Evolutionary conservation across 2,329 filamentous ascomycete species (phyloP).

Genomic region (Cordyceps cateniannulata): DNA sequence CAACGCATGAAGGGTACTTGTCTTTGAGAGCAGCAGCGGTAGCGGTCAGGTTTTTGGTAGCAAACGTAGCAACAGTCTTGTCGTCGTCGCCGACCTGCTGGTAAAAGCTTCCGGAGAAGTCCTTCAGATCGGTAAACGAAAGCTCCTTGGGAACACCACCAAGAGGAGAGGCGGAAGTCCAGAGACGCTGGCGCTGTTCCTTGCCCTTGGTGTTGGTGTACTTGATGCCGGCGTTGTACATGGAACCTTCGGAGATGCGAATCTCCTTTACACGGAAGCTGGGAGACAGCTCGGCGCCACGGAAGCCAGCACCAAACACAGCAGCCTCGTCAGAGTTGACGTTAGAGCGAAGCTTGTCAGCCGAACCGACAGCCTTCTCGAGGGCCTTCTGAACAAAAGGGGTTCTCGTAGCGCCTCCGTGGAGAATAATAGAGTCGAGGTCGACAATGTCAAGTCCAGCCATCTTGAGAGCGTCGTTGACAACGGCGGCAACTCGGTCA

Average conservation of each 20-base stretch:
- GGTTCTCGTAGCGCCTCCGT: constrained; percentile 83
- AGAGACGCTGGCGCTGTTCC: constrained; percentile 72
- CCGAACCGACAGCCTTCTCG: constrained; percentile 63
- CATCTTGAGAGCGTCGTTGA: constrained; percentile 67
- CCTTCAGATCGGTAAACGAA: constrained; percentile 72
- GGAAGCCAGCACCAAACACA: constrained; percentile 92
- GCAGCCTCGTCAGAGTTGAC: constrained; percentile 97
- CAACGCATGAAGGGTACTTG: constrained; percentile 65
- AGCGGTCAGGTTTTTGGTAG: constrained; percentile 79
- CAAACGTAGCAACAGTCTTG: constrained; percentile 57
- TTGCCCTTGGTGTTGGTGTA: constrained; percentile 66
- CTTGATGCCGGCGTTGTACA: constrained; percentile 68
- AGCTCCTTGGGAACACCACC: constrained; percentile 76
- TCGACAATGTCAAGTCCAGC: constrained; percentile 69
- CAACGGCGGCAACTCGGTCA: constrained; percentile 59
- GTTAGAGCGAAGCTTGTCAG: constrained; percentile 80
- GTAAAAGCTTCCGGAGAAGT: constrained; percentile 75
- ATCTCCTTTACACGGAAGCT: constrained; percentile 99
- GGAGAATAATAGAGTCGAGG: constrained; percentile 84
- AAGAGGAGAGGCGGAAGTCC: constrained; percentile 68
- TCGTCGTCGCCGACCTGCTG: constrained; percentile 60
- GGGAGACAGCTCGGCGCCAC: constrained; percentile 83
- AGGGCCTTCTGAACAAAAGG: constrained; percentile 91
- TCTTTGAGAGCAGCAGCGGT: constrained; percentile 73
- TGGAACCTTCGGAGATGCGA: constrained; percentile 66